Evolutionary conservation across 78 protist genomes (phyloP), one percentile per base, ranked within the genome.

Genomic region (Paulinella micropora): DNA sequence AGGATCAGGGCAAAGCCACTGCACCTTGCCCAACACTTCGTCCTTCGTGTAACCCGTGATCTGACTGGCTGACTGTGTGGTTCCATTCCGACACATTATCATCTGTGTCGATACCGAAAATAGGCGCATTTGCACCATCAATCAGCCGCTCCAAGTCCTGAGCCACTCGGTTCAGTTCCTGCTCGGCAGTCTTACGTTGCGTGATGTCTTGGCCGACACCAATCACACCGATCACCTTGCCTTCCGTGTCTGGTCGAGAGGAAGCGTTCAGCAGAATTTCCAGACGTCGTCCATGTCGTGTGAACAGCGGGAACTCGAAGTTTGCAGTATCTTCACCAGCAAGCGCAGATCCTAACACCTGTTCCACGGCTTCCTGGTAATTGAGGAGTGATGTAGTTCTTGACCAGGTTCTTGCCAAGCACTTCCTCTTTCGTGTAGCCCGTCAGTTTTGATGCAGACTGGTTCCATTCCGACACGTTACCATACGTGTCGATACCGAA

Each of bases 301-400:
- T 83, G 87, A 6, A 83, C 40, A 83, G 87, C 87, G 87, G 87
- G 51, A 83, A 83, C 87, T 83, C 87, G 3, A 83, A 83, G 87
- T 83, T 83, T 15, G 39, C 87, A 36, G 87, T 83, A 1, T 83
- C 87, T 39, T 83, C 4, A 35, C 87, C 87, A 1, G 2, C 34
- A 36, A 83, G 87, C 87, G 87, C 87, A 1, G n/a, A n/a, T 15
- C n/a, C 32, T 15, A 83, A 34, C 73, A 83, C 87, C 36, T 37
- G 35, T 34, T 1, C 51, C 40, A 83, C 87, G 15, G 73, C 28
- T 2, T 34, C 87, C 1, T 23, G 39, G 41, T 83, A 1, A 36
- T 83, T 39, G 34, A 0, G 3, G 39, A 28, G 36, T 83, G 51
- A 28, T 28, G n/a, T n/a, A n/a, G 77, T 64, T 36, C n/a, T 83